A percentile compares a stretch with the other conserved stretches of the same genome.
Evolutionary conservation across 352 stramenopile genomes (phyloP).

Genomic region (Pythium insidiosum): DNA sequence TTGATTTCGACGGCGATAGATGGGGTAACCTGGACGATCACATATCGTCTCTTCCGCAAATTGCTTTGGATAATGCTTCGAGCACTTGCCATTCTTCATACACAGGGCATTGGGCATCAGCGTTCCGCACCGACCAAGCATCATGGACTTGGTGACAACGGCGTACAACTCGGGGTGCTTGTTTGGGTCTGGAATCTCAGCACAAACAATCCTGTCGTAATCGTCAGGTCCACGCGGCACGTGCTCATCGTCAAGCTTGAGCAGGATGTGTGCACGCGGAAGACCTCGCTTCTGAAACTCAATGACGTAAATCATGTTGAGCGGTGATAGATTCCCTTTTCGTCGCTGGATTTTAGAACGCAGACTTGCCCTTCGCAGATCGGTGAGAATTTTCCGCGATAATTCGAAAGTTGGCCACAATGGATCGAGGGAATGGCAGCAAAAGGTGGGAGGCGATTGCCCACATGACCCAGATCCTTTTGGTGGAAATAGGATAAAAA

Average conservation of each 20-base stretch:
- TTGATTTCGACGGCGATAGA: not conserved
- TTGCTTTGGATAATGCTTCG: conserved; percentile 1
- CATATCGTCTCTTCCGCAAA: not conserved
- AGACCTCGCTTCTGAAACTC: conserved; percentile 44
- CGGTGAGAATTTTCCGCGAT: too few species aligned
- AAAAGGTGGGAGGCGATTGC: too few species aligned
- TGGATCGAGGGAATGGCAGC: too few species aligned
- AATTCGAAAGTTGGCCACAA: too few species aligned
- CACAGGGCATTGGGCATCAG: not conserved
- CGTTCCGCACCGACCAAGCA: conserved; percentile 1
- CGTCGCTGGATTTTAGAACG: too few species aligned
- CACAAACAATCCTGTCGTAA: conserved; percentile 15
- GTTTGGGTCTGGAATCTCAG: conserved; percentile 12
- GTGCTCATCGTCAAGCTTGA: conserved; percentile 27
- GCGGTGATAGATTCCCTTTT: too few species aligned
- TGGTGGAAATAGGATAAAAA: too few species aligned
- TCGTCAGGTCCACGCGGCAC: conserved; percentile 3
- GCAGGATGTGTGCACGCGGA: conserved; percentile 35
- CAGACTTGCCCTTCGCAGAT: too few species aligned
- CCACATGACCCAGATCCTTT: too few species aligned
- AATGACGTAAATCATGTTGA: conserved; percentile 30
- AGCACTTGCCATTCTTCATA: conserved; percentile 7
- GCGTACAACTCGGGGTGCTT: conserved; percentile 1
- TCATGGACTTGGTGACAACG: not conserved
- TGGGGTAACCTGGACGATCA: not conserved